phyloP scores from a whole-genome alignment of 78 protist species.

The Cavenderia fasciculata region DNA sequence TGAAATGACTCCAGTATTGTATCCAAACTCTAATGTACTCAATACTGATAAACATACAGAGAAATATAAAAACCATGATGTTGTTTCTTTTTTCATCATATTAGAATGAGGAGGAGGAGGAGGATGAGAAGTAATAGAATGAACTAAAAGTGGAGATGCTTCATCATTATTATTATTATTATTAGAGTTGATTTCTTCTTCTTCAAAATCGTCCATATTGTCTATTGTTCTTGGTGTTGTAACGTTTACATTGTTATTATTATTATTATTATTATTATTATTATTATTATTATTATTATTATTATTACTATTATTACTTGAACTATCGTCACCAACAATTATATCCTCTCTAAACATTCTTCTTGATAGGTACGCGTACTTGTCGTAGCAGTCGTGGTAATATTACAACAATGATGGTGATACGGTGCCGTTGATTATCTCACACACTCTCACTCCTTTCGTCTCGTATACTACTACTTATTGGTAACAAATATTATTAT shows the following conservation, averaged over 20 bases:
- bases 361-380: too few species aligned
- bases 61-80: not conserved
- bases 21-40: slow-evolving; percentile 60
- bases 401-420: too few species aligned
- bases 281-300: not conserved
- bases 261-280: slow-evolving; percentile 10
- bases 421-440: too few species aligned
- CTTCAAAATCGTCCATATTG: not conserved
- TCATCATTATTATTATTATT: not conserved
- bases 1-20: slow-evolving; percentile 68
- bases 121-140: not conserved
- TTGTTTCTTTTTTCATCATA: not conserved
- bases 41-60: slow-evolving; percentile 24
- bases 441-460: too few species aligned
- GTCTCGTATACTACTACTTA: too few species aligned
- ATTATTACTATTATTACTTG: not conserved
- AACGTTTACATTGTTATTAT: not conserved
- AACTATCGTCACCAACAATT: not conserved
- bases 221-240: not conserved
- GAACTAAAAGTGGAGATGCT: not conserved
- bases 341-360: slow-evolving; percentile 9
- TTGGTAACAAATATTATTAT: too few species aligned
- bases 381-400: too few species aligned
- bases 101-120: not conserved
- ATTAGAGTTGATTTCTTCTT: not conserved